Percentiles rank a stretch among this genome's conserved stretches.
Evolutionary conservation across 805 yeast genomes (phyloP).

Genomic region (Candida ascalaphidarum): DNA sequence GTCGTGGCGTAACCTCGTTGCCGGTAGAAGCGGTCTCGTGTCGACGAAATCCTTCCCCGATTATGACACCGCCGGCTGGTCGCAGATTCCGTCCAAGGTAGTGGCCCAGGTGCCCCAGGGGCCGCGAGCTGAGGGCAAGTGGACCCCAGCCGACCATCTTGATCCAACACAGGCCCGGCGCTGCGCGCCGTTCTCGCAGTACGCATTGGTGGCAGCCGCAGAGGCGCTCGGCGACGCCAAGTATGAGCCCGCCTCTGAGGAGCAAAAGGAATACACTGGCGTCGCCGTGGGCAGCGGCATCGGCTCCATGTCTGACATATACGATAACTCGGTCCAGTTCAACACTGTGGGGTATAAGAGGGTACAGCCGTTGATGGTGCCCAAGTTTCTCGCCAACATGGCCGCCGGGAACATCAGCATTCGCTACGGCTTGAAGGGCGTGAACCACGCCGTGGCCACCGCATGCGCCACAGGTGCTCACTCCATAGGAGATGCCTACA

Average conservation of each 20-base stretch:
- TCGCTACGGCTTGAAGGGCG: slow-evolving; percentile 68
- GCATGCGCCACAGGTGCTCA: slow-evolving; percentile 98
- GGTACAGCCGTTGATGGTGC: slow-evolving; percentile 81
- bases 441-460: slow-evolving; percentile 80
- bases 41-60: slow-evolving; percentile 38
- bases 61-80: slow-evolving; percentile 38
- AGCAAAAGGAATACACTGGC: slow-evolving; percentile 38
- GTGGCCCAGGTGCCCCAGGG: slow-evolving; percentile 69
- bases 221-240: slow-evolving; percentile 72
- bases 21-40: slow-evolving; percentile 48
- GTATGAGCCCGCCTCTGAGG: slow-evolving; percentile 30
- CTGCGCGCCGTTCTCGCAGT: slow-evolving; percentile 66
- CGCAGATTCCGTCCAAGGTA: slow-evolving; percentile 57
- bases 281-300: slow-evolving; percentile 92
- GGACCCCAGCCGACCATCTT: slow-evolving; percentile 46
- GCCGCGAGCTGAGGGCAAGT: slow-evolving; percentile 31
- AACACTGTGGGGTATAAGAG: slow-evolving; percentile 44
- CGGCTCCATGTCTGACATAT: slow-evolving; percentile 73
- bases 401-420: slow-evolving; percentile 90
- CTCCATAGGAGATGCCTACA: slow-evolving; percentile 85
- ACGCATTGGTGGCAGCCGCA: slow-evolving; percentile 65
- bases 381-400: slow-evolving; percentile 81
- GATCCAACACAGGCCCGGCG: slow-evolving; percentile 43
- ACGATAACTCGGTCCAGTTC: slow-evolving; percentile 52
- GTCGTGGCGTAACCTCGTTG: slow-evolving; percentile 48